A percentile compares a stretch with the other conserved stretches of the same genome.
phyloP scores from a whole-genome alignment of 2,329 filamentous ascomycete genomes.

The Zalaria obscura region DNA sequence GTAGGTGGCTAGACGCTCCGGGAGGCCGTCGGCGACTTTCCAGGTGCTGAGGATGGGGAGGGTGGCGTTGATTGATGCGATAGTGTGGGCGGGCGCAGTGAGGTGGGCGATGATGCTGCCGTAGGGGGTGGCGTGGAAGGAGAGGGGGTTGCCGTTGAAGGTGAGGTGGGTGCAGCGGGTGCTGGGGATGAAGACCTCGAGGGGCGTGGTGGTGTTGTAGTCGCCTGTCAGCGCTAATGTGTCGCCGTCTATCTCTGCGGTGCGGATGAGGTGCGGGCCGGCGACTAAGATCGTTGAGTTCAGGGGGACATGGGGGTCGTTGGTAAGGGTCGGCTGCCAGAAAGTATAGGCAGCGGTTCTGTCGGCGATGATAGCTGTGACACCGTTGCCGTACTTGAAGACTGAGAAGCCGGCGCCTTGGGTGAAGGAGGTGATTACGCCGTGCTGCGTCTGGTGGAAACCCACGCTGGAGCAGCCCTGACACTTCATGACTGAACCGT shows the following conservation, averaged over 20 bases:
- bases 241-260: conserved; percentile 21
- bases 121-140: conserved; percentile 15
- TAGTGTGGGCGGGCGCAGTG: conserved; percentile 9
- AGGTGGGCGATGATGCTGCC: conserved; percentile 22
- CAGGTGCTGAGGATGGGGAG: conserved; percentile 30
- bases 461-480: conserved; percentile 27
- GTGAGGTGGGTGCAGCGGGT: conserved; percentile 17
- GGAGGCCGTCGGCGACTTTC: conserved; percentile 35
- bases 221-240: conserved; percentile 20
- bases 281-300: conserved; percentile 19
- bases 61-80: conserved; percentile 9
- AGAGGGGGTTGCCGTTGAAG: conserved; percentile 25
- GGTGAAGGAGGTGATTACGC: conserved; percentile 15
- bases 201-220: conserved; percentile 17
- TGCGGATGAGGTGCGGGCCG: conserved; percentile 26
- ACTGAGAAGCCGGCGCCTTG: conserved; percentile 15
- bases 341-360: conserved; percentile 41
- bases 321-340: conserved; percentile 37
- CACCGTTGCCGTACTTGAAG: conserved; percentile 35
- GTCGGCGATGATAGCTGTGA: conserved; percentile 39
- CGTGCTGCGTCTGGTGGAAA: conserved; percentile 19
- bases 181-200: conserved; percentile 23
- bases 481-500: conserved; percentile 10
- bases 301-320: conserved; percentile 29
- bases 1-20: conserved; percentile 32